Conservation (phyloP, 139 green algal species). For the Picochlorum sp. region DNA sequence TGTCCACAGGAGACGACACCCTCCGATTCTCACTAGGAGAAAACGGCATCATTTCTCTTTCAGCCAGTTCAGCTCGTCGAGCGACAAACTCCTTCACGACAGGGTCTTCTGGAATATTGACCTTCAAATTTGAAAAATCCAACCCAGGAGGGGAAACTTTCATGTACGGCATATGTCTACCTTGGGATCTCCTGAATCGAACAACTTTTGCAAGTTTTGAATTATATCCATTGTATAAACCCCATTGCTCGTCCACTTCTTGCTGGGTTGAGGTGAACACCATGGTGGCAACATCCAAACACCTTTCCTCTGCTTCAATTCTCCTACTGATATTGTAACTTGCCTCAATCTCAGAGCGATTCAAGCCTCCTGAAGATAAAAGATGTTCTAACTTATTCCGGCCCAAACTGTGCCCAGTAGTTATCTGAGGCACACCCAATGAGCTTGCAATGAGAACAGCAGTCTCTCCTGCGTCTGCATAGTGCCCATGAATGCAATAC, state of each 20-base stretch:
- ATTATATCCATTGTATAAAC: constrained; percentile 82
- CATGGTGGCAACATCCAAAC: constrained; percentile 69
- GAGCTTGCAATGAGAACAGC: constrained; percentile 63
- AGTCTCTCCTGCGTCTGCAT: constrained; percentile 73
- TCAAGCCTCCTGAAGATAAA: constrained; percentile 68
- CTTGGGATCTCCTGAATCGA: constrained; percentile 37
- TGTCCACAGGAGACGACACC: not conserved
- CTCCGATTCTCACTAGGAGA: not conserved
- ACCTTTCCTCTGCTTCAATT: constrained; percentile 88
- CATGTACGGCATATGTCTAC: constrained; percentile 82
- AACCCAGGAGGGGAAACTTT: constrained; percentile 83
- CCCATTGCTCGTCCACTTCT: constrained; percentile 92
- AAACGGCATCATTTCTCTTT: not conserved
- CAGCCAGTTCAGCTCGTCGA: not conserved
- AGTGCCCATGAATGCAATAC: constrained; percentile 71
- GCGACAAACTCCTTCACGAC: constrained; percentile 41
- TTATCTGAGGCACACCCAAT: constrained; percentile 80
- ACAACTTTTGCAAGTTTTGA: constrained; percentile 40
- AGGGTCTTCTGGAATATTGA: constrained; percentile 57
- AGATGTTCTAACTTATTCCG: constrained; percentile 93
- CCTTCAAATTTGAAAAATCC: constrained; percentile 69
- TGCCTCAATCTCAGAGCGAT: constrained; percentile 70
- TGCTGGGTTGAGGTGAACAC: constrained; percentile 87
- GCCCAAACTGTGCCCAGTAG: constrained; percentile 88
- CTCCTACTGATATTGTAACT: constrained; percentile 80